These are phyloP conservation scores for Aurinia saxatilis DNA, from an alignment of 345 rosid genomes.

Conservation along the genomic window DNA sequence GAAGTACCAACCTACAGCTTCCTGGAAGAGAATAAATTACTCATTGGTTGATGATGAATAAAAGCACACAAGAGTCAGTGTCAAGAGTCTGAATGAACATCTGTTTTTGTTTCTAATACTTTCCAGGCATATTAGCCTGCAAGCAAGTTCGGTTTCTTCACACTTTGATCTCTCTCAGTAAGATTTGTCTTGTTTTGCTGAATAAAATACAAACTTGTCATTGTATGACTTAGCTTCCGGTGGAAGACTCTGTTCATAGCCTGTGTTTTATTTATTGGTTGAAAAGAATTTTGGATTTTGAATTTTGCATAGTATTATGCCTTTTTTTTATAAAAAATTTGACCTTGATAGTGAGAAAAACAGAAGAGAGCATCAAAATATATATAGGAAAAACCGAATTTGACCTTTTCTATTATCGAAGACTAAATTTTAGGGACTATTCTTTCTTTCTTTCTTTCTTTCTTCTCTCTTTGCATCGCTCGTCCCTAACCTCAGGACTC, in stretches of 20 bases:
- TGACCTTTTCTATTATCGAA: background rate
- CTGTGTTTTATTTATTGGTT: constrained; percentile 1
- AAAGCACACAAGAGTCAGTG: background rate
- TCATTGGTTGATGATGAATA: constrained; percentile 56
- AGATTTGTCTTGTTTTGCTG: constrained; percentile 13
- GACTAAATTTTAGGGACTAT: background rate
- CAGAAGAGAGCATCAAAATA: background rate
- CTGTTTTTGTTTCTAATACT: constrained; percentile 3
- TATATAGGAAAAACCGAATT: background rate
- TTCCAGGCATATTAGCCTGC: background rate
- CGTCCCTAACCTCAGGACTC: constrained; percentile 14
- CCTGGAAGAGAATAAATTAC: constrained; percentile 74
- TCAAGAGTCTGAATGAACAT: background rate
- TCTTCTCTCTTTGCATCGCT: constrained; percentile 3
- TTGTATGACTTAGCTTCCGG: constrained; percentile 23
- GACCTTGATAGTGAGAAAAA: background rate
- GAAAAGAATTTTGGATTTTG: constrained; percentile 2
- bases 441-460: too few species aligned
- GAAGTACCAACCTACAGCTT: constrained; percentile 91
- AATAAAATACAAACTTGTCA: constrained; percentile 29
- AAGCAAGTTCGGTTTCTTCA: background rate
- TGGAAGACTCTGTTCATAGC: constrained; percentile 9
- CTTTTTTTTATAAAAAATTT: too few species aligned
- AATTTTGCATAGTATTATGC: background rate
- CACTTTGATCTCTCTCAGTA: constrained; percentile 6